These are phyloP conservation scores for Brassica cretica DNA, from an alignment of 345 rosid genomes.

Conservation along the genomic window DNA sequence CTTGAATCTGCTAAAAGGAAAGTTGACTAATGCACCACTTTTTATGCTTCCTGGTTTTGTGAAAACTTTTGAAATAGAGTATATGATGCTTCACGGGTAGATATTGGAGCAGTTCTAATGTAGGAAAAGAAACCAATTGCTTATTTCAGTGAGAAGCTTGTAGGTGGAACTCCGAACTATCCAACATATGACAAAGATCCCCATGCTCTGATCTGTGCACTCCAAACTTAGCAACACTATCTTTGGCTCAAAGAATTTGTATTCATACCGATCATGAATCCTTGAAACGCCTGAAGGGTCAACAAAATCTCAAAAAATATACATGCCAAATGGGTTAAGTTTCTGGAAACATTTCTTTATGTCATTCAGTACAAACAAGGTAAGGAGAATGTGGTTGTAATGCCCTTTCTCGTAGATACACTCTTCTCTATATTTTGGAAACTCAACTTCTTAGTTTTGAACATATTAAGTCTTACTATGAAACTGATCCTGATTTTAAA, in stretches of 20 bases:
- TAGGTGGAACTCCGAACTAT: background rate
- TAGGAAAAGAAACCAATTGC: background rate
- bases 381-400: too few species aligned
- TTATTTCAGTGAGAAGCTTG: background rate
- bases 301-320: too few species aligned
- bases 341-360: too few species aligned
- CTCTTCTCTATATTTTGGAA: too few species aligned
- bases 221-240: background rate
- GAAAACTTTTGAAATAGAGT: background rate
- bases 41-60: background rate
- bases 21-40: background rate
- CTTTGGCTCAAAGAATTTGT: background rate
- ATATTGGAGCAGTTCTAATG: background rate
- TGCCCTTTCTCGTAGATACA: too few species aligned
- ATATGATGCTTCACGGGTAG: background rate
- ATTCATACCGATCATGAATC: too few species aligned
- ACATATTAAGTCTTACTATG: too few species aligned
- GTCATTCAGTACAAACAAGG: too few species aligned
- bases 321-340: too few species aligned
- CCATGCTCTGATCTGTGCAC: background rate
- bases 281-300: too few species aligned
- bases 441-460: too few species aligned
- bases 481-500: too few species aligned
- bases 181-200: background rate
- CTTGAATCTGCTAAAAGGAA: background rate